phyloP scores from a whole-genome alignment of 768 basidiomycete genomes.

The Tephrocybe rancida region DNA sequence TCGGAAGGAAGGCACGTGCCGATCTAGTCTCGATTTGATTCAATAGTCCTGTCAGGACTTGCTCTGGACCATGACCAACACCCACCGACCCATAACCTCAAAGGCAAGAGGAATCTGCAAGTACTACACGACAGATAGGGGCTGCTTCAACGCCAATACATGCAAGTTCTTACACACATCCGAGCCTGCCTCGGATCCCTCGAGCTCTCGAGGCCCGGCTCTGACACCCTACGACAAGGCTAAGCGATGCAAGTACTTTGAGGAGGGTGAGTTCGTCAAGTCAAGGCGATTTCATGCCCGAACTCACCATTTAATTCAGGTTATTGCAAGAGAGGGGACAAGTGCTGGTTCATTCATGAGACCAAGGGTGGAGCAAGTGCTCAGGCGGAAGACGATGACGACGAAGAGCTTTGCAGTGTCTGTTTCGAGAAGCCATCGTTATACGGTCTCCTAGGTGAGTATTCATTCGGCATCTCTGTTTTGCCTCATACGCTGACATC shows the following conservation, averaged over 20 bases:
- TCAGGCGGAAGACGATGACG: slow-evolving; percentile 36
- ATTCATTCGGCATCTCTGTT: neutral
- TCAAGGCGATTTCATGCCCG: neutral
- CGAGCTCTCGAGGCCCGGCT: slow-evolving; percentile 32
- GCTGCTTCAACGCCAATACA: slow-evolving; percentile 66
- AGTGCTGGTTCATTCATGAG: slow-evolving; percentile 77
- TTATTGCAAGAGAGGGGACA: slow-evolving; percentile 67
- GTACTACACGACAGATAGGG: slow-evolving; percentile 63
- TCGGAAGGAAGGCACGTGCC: slow-evolving; percentile 7
- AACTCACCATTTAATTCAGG: slow-evolving; percentile 39
- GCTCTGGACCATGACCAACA: slow-evolving; percentile 16
- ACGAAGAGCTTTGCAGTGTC: slow-evolving; percentile 60
- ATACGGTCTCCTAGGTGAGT: slow-evolving; percentile 69
- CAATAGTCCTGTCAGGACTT: neutral
- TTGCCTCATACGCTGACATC: neutral
- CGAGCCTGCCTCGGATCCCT: slow-evolving; percentile 28
- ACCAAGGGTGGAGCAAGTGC: slow-evolving; percentile 5
- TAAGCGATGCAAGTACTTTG: slow-evolving; percentile 71
- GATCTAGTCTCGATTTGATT: slow-evolving; percentile 1
- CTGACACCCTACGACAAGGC: slow-evolving; percentile 72
- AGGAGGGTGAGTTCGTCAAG: slow-evolving; percentile 43
- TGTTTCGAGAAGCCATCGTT: slow-evolving; percentile 74
- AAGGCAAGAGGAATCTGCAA: slow-evolving; percentile 72
- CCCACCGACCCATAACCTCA: slow-evolving; percentile 60
- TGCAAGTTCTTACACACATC: slow-evolving; percentile 80